Percentiles rank a stretch among this genome's conserved stretches.
phyloP scores from a whole-genome alignment of 495 filamentous ascomycete genomes.

The Tuber brumale region DNA sequence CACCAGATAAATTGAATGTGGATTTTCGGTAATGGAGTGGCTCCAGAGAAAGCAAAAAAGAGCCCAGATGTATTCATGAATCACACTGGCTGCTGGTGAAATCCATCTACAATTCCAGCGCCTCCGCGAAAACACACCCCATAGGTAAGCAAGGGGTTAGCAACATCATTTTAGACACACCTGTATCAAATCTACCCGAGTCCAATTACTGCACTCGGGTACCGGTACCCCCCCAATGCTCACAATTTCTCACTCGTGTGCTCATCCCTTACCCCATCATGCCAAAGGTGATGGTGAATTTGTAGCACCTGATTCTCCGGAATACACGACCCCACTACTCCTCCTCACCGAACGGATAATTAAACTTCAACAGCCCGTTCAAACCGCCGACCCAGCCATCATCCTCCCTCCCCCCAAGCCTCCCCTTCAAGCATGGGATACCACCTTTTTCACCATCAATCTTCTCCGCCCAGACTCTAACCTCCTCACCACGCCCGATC shows the following conservation, averaged over 20 bases:
- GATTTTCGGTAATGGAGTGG: neutral
- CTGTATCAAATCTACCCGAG: neutral
- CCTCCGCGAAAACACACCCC: neutral
- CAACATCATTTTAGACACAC: neutral
- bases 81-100: neutral
- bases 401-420: constrained; percentile 50
- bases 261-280: neutral
- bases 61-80: neutral
- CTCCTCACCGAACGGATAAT: constrained; percentile 89
- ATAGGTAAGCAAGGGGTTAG: neutral
- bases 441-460: constrained; percentile 57
- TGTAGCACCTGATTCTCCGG: neutral
- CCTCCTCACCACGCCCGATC: constrained; percentile 73
- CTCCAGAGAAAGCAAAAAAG: neutral
- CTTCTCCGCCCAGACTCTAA: constrained; percentile 75
- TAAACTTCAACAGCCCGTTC: constrained; percentile 93
- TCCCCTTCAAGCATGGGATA: constrained; percentile 63
- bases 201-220: neutral
- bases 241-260: neutral
- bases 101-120: neutral
- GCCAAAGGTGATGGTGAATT: neutral
- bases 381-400: constrained; percentile 96
- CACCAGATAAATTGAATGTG: neutral
- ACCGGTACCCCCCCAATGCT: neutral
- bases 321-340: constrained; percentile 22